Evolutionary conservation across 345 rosid genomes (phyloP).

Genomic region (Eucalyptus erythrocorys): DNA sequence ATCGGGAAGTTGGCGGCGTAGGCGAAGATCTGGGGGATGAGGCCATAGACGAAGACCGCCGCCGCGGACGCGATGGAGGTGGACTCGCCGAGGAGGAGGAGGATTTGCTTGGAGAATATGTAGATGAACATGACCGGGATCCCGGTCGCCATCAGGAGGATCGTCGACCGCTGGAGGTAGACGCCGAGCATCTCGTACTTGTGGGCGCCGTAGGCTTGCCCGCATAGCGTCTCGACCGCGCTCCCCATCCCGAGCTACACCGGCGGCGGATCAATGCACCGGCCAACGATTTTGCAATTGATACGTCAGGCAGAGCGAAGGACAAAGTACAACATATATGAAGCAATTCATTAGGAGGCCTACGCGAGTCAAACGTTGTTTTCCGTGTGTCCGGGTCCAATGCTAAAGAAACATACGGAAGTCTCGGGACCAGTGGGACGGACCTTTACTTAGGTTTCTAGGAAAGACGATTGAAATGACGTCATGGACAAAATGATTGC

Average conservation of each 20-base stretch:
- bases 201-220: slow-evolving; percentile 74
- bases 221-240: slow-evolving; percentile 73
- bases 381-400: not conserved
- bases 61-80: slow-evolving; percentile 46
- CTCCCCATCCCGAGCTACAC: slow-evolving; percentile 73
- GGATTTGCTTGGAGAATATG: slow-evolving; percentile 33
- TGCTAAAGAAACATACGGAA: not conserved
- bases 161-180: slow-evolving; percentile 58
- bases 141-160: slow-evolving; percentile 35
- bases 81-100: slow-evolving; percentile 46
- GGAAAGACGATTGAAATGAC: not conserved
- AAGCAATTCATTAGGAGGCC: not conserved
- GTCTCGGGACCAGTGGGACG: not conserved
- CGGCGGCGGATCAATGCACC: not conserved
- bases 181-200: slow-evolving; percentile 54
- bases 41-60: slow-evolving; percentile 40
- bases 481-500: not conserved
- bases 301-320: not conserved
- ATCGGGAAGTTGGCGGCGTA: slow-evolving; percentile 61
- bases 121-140: slow-evolving; percentile 39
- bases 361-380: not conserved
- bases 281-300: not conserved
- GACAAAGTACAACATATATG: not conserved
- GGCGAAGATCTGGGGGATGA: slow-evolving; percentile 61
- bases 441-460: not conserved